Evolutionary conservation across 148 eudicot species (phyloP).

Genomic region (Fagopyrum esculentum): DNA sequence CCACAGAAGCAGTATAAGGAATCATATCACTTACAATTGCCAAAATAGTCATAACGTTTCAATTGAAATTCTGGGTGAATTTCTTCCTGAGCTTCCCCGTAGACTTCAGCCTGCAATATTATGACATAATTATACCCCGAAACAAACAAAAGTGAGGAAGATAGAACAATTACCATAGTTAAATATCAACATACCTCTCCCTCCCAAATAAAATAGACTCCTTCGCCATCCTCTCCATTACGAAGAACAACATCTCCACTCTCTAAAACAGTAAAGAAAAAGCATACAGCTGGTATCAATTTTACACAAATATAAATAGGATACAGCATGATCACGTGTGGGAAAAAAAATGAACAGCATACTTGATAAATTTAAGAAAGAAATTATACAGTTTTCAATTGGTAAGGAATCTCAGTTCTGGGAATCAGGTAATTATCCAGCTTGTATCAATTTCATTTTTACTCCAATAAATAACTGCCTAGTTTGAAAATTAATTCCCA

Average conservation of each 20-base stretch:
- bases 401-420: too few relatives aligned
- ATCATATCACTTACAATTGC: constrained; percentile 51
- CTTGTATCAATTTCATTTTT: too few relatives aligned
- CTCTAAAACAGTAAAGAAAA: constrained; percentile 27
- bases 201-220: constrained; percentile 76
- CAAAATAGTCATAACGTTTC: constrained; percentile 75
- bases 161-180: background rate
- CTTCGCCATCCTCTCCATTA: constrained; percentile 58
- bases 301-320: background rate
- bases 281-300: background rate
- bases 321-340: background rate
- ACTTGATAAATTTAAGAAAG: background rate
- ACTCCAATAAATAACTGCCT: background rate
- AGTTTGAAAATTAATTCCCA: background rate
- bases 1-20: constrained; percentile 6
- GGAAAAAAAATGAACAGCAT: background rate
- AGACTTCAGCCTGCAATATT: constrained; percentile 66
- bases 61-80: constrained; percentile 57
- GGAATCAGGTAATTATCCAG: too few relatives aligned
- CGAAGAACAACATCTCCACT: constrained; percentile 70
- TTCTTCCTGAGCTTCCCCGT: constrained; percentile 47
- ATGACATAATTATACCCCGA: background rate
- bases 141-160: background rate
- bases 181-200: constrained; percentile 56
- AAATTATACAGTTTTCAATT: background rate